Conservation (phyloP, 108 stramenopile genomes). For the Skeletonema marinoi region DNA sequence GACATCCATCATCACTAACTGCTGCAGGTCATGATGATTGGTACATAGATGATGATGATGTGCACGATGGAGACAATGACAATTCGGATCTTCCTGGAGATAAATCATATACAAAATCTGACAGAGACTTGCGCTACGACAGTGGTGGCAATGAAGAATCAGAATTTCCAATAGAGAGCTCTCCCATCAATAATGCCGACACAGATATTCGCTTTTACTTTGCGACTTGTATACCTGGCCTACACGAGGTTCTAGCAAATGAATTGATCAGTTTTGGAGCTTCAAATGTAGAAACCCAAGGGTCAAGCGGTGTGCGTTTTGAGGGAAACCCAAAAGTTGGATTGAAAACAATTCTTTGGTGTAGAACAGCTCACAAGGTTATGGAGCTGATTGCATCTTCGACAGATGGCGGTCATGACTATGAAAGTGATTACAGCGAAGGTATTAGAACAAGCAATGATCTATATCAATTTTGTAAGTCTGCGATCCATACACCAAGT, state of each 20-base stretch:
- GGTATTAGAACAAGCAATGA: slow-evolving; percentile 58
- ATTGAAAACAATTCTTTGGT: slow-evolving; percentile 62
- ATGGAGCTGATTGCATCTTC: slow-evolving; percentile 65
- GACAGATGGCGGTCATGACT: slow-evolving; percentile 3
- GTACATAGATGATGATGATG: slow-evolving; percentile 23
- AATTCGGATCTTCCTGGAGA: not conserved
- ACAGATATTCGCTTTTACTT: slow-evolving; percentile 34
- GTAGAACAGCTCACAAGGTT: slow-evolving; percentile 77
- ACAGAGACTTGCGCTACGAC: not conserved
- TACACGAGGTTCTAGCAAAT: slow-evolving; percentile 53
- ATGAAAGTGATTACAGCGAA: not conserved
- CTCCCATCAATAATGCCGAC: not conserved
- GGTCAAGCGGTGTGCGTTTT: slow-evolving; percentile 36
- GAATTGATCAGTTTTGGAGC: slow-evolving; percentile 63
- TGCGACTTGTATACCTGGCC: slow-evolving; percentile 79
- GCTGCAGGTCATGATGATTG: slow-evolving; percentile 22
- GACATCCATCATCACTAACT: not conserved
- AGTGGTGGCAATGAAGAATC: not conserved
- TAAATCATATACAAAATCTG: slow-evolving; percentile 17
- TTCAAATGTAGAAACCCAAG: slow-evolving; percentile 26
- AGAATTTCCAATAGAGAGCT: not conserved
- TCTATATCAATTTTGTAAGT: slow-evolving; percentile 56
- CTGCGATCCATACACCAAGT: slow-evolving; percentile 39
- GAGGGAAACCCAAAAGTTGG: slow-evolving; percentile 42
- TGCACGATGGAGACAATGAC: not conserved